phyloP scores from a whole-genome alignment of 2,329 filamentous ascomycete genomes.

The Juglanconis sp. region DNA sequence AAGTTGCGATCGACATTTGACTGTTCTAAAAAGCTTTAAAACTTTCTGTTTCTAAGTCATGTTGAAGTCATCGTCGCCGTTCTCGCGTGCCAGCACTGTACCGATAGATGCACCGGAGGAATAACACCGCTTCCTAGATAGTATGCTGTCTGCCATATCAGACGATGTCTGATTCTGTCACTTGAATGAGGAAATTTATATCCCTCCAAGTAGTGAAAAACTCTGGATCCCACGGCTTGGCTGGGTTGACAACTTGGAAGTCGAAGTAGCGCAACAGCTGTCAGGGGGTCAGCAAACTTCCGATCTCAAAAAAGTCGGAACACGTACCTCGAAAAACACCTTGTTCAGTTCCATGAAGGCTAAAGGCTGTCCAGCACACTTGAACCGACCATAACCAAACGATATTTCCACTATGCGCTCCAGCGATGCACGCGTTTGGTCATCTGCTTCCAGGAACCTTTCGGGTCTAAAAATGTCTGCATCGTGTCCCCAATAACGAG shows the following conservation, averaged over 20 bases:
- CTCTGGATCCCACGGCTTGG: neutral
- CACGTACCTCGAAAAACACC: slow-evolving; percentile 35
- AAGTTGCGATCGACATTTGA: too few relatives aligned
- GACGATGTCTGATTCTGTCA: neutral
- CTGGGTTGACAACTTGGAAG: slow-evolving; percentile 10
- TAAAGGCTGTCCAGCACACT: slow-evolving; percentile 41
- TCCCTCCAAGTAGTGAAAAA: slow-evolving; percentile 4
- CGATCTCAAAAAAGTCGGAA: neutral
- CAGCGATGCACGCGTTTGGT: slow-evolving; percentile 27
- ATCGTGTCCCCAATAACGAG: slow-evolving; percentile 40
- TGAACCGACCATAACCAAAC: slow-evolving; percentile 37
- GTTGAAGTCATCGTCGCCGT: too few relatives aligned
- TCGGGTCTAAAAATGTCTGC: slow-evolving; percentile 59
- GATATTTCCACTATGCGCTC: slow-evolving; percentile 32
- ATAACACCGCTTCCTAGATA: too few relatives aligned
- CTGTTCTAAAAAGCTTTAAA: too few relatives aligned
- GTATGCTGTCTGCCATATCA: neutral
- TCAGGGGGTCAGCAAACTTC: neutral
- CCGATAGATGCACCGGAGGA: too few relatives aligned
- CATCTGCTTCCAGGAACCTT: slow-evolving; percentile 51
- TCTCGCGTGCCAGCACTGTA: too few relatives aligned
- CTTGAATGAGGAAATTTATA: neutral
- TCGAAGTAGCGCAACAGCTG: slow-evolving; percentile 16
- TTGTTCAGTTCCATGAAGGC: slow-evolving; percentile 43
- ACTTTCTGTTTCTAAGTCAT: too few relatives aligned